Percentiles rank a stretch among this genome's conserved stretches.
Conservation (phyloP, 371 early-diverging fungal genomes). For the Mortierella sp. region DNA sequence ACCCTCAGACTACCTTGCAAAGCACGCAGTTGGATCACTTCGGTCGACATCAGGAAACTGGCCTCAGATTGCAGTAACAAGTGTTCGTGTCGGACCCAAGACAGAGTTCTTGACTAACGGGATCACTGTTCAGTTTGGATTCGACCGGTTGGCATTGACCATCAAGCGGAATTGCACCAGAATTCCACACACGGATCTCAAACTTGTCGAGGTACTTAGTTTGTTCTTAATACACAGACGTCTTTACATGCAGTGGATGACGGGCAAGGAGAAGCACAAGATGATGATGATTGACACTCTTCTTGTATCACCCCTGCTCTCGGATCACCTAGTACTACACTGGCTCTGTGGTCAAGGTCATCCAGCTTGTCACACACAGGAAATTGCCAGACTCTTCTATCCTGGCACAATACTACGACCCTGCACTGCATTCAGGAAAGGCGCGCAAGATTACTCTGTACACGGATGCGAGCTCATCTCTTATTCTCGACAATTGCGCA, state of each 20-base stretch:
- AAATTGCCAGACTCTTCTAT: constrained; percentile 33
- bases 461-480: constrained; percentile 25
- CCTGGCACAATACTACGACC: constrained; percentile 36
- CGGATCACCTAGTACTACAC: constrained; percentile 42
- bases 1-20: constrained; percentile 1
- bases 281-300: neutral
- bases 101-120: constrained; percentile 32
- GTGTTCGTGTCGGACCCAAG: constrained; percentile 38
- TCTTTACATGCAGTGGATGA: neutral
- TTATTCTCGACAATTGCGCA: constrained; percentile 22
- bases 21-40: neutral
- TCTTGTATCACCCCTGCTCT: neutral
- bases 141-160: constrained; percentile 37
- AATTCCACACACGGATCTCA: constrained; percentile 36
- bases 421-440: constrained; percentile 17
- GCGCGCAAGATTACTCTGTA: constrained; percentile 36
- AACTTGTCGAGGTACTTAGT: constrained; percentile 33
- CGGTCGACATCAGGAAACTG: constrained; percentile 16
- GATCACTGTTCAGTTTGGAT: constrained; percentile 41
- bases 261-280: neutral
- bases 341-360: constrained; percentile 26
- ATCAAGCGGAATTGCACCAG: constrained; percentile 38
- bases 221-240: neutral
- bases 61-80: constrained; percentile 35
- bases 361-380: constrained; percentile 33